phyloP scores from a whole-genome alignment of 306 rosid genomes.

The Castanea mollissima region DNA sequence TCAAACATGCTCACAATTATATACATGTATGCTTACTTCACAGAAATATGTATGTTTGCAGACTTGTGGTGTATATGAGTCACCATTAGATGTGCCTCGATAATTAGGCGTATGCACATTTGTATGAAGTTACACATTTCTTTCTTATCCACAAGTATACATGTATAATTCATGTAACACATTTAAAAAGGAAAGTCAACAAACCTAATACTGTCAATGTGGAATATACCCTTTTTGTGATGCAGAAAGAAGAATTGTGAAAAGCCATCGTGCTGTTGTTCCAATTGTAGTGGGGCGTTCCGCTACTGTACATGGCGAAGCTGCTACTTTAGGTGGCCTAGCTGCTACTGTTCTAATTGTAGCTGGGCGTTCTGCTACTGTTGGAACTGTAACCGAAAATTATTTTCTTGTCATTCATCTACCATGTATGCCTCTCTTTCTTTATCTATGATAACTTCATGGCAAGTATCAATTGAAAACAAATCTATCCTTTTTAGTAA shows the following conservation, averaged over 20 bases:
- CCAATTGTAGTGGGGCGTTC: constrained; percentile 39
- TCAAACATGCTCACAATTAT: not conserved
- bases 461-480: constrained; percentile 14
- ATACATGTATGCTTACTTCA: not conserved
- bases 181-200: constrained; percentile 12
- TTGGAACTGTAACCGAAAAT: constrained; percentile 31
- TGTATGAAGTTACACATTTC: not conserved
- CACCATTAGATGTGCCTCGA: not conserved
- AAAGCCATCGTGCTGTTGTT: constrained; percentile 37
- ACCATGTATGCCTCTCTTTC: constrained; percentile 41
- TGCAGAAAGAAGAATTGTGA: constrained; percentile 52
- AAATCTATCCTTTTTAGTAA: not conserved
- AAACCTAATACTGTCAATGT: constrained; percentile 20
- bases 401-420: constrained; percentile 21
- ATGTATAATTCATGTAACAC: not conserved
- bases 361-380: constrained; percentile 39
- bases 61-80: not conserved
- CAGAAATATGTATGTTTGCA: not conserved
- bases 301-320: constrained; percentile 32
- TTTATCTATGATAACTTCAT: constrained; percentile 13
- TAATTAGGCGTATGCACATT: not conserved
- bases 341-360: constrained; percentile 32
- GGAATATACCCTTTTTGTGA: constrained; percentile 38
- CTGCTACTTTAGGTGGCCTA: constrained; percentile 27
- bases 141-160: not conserved